These are phyloP conservation scores for Penicillium cosmopolitanum DNA, from an alignment of 495 filamentous ascomycete genomes.

Conservation along the genomic window DNA sequence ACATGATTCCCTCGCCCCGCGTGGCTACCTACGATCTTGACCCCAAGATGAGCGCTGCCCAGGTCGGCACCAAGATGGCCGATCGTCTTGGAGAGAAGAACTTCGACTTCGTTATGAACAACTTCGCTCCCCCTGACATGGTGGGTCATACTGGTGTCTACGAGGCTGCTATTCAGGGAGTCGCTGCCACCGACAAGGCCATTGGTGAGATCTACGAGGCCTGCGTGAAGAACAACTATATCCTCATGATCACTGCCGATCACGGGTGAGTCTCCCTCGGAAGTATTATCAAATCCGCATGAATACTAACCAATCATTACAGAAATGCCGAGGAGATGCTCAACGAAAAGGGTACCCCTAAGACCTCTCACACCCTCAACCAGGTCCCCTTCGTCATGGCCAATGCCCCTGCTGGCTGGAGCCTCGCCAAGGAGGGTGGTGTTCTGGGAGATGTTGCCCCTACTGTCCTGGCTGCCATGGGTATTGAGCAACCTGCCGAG, in stretches of 20 bases:
- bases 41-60: constrained; percentile 93
- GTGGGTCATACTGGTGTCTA: constrained; percentile 98
- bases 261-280: constrained; percentile 66
- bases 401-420: constrained; percentile 90
- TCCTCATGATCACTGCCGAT: constrained; percentile 92
- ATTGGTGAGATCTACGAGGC: constrained; percentile 90
- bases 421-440: constrained; percentile 79
- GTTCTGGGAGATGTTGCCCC: constrained; percentile 96
- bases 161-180: constrained; percentile 88
- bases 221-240: constrained; percentile 89
- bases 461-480: constrained; percentile 88
- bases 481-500: constrained; percentile 82
- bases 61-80: constrained; percentile 82
- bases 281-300: background rate
- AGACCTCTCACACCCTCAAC: constrained; percentile 97
- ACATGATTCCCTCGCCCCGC: constrained; percentile 71
- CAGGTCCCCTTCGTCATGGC: constrained; percentile 98
- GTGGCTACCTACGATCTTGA: constrained; percentile 97
- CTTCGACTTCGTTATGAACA: constrained; percentile 99
- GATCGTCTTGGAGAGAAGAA: constrained; percentile 78
- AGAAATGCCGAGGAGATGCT: constrained; percentile 99
- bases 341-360: constrained; percentile 90
- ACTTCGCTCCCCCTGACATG: constrained; percentile 99
- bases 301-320: constrained; percentile 9
- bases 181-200: constrained; percentile 84